Evolutionary conservation across 805 yeast species (phyloP).

Genomic region (Metschnikowia bowlesiae): DNA sequence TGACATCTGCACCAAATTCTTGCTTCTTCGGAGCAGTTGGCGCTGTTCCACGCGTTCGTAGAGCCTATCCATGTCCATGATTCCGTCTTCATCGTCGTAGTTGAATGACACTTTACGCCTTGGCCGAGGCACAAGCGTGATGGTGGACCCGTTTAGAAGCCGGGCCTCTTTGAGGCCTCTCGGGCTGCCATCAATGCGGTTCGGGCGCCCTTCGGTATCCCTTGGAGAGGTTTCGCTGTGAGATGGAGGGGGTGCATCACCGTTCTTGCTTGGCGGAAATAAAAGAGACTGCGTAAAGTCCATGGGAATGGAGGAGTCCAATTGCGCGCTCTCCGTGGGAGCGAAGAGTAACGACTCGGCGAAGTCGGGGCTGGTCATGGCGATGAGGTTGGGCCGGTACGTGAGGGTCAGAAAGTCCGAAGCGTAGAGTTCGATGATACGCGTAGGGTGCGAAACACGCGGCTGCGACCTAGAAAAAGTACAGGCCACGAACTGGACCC

Average conservation of each 20-base stretch:
- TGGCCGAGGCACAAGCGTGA: constrained; percentile 12
- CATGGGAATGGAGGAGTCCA: neutral
- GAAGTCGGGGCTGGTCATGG: constrained; percentile 14
- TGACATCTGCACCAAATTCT: neutral
- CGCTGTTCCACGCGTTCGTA: constrained; percentile 15
- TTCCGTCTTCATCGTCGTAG: constrained; percentile 9
- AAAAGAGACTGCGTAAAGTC: constrained; percentile 6
- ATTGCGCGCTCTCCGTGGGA: neutral
- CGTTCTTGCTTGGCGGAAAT: neutral
- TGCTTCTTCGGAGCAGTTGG: constrained; percentile 9
- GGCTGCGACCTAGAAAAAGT: neutral
- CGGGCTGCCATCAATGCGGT: neutral
- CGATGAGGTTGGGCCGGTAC: neutral
- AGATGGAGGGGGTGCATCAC: neutral
- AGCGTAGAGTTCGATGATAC: neutral
- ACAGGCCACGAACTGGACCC: neutral
- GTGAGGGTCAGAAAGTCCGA: too few relatives aligned
- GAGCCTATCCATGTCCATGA: constrained; percentile 15
- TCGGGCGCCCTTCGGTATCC: neutral
- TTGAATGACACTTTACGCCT: neutral
- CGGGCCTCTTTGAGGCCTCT: constrained; percentile 6
- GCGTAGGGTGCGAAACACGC: constrained; percentile 7
- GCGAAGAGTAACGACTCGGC: constrained; percentile 15
- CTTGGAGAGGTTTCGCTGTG: neutral
- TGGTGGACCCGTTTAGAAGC: constrained; percentile 11